Evolutionary conservation across 768 basidiomycete species (phyloP).

Genomic region (Serendipita indica): DNA sequence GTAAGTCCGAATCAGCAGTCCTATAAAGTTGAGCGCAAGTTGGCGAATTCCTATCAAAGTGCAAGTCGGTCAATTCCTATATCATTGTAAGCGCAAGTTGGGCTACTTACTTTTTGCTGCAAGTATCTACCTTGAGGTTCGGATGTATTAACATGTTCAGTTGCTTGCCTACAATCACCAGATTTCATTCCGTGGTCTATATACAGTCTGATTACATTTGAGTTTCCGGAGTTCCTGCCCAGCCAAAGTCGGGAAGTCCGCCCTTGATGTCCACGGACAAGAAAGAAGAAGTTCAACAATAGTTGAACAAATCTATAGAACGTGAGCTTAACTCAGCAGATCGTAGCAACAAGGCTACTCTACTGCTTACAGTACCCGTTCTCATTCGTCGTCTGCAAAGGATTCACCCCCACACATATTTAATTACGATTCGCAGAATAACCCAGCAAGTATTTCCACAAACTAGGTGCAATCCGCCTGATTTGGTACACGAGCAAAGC

Average conservation of each 20-base stretch:
- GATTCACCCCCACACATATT: slow-evolving; percentile 58
- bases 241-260: not conserved
- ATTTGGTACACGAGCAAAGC: slow-evolving; percentile 59
- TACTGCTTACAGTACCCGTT: slow-evolving; percentile 63
- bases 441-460: slow-evolving; percentile 40
- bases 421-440: slow-evolving; percentile 45
- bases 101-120: no score
- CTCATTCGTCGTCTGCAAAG: slow-evolving; percentile 68
- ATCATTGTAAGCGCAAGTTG: no score
- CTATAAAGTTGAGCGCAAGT: no score
- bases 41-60: no score
- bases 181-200: no score
- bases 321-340: slow-evolving; percentile 62
- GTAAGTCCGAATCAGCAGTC: no score
- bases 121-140: no score
- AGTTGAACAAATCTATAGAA: slow-evolving; percentile 55
- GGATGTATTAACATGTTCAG: no score
- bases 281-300: slow-evolving; percentile 29
- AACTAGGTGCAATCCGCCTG: slow-evolving; percentile 33
- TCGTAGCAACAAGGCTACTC: slow-evolving; percentile 69
- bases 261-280: not conserved
- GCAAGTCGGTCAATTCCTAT: no score
- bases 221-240: no score
- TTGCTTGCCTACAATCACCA: no score
- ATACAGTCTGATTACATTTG: no score